phyloP scores from a whole-genome alignment of 2,329 filamentous ascomycete species.

The Xylariaceae sp. region DNA sequence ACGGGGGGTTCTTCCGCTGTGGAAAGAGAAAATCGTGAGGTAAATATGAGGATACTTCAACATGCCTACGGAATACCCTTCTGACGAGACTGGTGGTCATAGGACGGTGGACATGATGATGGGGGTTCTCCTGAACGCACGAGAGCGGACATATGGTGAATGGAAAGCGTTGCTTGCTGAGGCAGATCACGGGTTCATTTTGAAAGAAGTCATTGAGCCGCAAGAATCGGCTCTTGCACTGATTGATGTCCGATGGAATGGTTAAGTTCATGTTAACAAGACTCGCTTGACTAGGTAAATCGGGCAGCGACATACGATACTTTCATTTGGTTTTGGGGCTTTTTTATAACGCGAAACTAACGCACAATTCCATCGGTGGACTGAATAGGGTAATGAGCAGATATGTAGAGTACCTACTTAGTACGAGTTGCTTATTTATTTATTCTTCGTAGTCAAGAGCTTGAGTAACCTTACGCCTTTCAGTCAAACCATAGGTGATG shows the following conservation, averaged over 20 bases:
- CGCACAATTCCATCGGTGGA: too few relatives aligned
- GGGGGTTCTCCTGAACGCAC: slow-evolving; percentile 9
- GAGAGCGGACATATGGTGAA: slow-evolving; percentile 2
- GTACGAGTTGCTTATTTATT: too few relatives aligned
- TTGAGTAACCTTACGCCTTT: too few relatives aligned
- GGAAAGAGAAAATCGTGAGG: slow-evolving; percentile 12
- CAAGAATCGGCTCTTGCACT: slow-evolving; percentile 4
- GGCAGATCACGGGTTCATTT: slow-evolving; percentile 5
- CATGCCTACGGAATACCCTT: neutral
- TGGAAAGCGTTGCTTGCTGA: slow-evolving; percentile 7
- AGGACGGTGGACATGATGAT: slow-evolving; percentile 9
- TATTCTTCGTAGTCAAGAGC: too few relatives aligned
- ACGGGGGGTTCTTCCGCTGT: slow-evolving; percentile 5
- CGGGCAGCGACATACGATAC: too few relatives aligned
- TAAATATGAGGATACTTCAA: neutral
- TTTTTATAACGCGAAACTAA: too few relatives aligned
- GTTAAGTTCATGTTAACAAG: neutral
- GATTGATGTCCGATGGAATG: slow-evolving; percentile 9
- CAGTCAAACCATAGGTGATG: too few relatives aligned
- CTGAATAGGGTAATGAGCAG: too few relatives aligned
- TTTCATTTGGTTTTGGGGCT: too few relatives aligned
- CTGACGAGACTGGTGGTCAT: neutral
- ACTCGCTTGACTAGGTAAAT: neutral
- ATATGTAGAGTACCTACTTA: too few relatives aligned
- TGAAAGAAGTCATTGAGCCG: slow-evolving; percentile 4